phyloP scores from a whole-genome alignment of 148 eudicot genomes.

The Chenopodium formosanum region DNA sequence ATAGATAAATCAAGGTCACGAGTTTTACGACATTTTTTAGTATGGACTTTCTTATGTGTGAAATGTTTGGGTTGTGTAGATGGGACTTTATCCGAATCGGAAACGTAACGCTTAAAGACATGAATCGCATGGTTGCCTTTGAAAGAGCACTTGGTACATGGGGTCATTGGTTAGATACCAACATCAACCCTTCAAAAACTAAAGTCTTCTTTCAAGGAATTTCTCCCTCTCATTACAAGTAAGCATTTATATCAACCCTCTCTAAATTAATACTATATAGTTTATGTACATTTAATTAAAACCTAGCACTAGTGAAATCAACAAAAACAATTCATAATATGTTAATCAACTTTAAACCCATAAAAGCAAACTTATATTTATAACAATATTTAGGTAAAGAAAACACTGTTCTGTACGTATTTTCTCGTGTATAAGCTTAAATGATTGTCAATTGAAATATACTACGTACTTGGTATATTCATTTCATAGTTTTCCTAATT shows the following conservation, averaged over 20 bases:
- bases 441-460: no score
- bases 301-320: background rate
- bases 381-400: background rate
- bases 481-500: no score
- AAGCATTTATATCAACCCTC: constrained; percentile 20
- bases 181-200: constrained; percentile 59
- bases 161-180: constrained; percentile 79
- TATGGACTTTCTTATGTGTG: no score
- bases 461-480: no score
- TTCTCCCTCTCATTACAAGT: constrained; percentile 97
- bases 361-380: no score
- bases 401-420: no score
- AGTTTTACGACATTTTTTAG: no score
- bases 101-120: constrained; percentile 50
- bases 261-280: no score
- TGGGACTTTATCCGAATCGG: constrained; percentile 78
- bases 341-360: no score
- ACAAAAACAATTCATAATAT: background rate
- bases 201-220: constrained; percentile 92
- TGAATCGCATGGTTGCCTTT: constrained; percentile 72
- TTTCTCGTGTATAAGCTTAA: no score
- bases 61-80: constrained; percentile 35
- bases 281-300: no score
- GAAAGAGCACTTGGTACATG: constrained; percentile 74
- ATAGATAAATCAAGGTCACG: no score